Base-by-base conservation (phyloP, 2,329 filamentous ascomycete species). In the Botrytis porri region DNA sequence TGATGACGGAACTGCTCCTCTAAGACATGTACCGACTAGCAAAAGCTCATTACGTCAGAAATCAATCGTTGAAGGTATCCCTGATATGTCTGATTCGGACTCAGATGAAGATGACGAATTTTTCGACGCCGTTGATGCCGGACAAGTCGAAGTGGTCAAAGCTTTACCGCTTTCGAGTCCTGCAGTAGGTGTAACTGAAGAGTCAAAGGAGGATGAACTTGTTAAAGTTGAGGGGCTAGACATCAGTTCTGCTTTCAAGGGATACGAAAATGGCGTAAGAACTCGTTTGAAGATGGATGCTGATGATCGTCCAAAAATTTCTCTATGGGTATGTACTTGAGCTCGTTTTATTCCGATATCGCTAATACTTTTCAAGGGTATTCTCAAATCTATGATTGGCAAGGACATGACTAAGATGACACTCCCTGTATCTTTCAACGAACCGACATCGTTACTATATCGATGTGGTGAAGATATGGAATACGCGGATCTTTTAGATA, bases 351-450 rank as follows among this genome's bases (percentile, higher is more conserved):
- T 41, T 16, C 64, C 61, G 29, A 35, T n/a, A 22, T 51, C 65
- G 66, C 76, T 83, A 75, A 82, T 71, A 61, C 25, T 64, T 41
- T 70, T 71, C 14, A 76, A 98, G 95, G 92, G 92, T 77, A 98
- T 99, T 78, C 85, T 99, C 76, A 99, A 98, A 84, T 98, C 95
- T 35, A 98, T 99, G 96, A 97, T 99, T 83, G 96, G 96, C 76
- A 98, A 99, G 82, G 96, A 99, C 81, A 98, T 99, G 96, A 98
- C 96, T 54, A 98, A 97, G 85, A 99, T 99, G 95, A 98, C 96
- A 0, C 85, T 99, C 32, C 96, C 96, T 0, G 96, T 99, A 3
- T 97, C 96, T 0, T 98, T 99, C 85, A 99, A 99, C 83, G 96
- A 99, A 82, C 96, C 96, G 0, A 99, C 96, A 0, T 98, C 96